Evolutionary conservation across 164 flowering plant species (phyloP).

Genomic region (Taxillus chinensis): DNA sequence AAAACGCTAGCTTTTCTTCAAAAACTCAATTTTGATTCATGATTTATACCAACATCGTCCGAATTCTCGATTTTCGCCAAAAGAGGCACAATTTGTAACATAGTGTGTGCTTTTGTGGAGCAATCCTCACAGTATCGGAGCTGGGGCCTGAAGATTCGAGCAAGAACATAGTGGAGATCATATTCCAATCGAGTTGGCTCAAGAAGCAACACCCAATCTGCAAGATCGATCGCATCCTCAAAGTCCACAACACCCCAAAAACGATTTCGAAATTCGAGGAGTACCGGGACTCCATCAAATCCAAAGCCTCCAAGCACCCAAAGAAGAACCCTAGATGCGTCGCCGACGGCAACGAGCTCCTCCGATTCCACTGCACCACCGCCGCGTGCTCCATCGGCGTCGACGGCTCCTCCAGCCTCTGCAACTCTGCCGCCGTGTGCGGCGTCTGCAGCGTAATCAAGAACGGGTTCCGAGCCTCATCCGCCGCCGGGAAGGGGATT

Average conservation of each 20-base stretch:
- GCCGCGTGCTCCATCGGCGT: conserved; percentile 68
- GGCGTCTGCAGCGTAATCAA: conserved; percentile 58
- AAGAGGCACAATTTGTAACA: neutral
- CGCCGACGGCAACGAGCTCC: conserved; percentile 93
- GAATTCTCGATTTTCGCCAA: neutral
- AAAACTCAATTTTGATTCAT: neutral
- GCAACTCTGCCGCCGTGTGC: conserved; percentile 56
- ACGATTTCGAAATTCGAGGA: conserved; percentile 72
- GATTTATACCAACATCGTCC: neutral
- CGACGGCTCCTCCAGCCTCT: conserved; percentile 63
- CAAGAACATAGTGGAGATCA: conserved; percentile 93
- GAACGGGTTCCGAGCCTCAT: conserved; percentile 50
- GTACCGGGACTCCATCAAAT: conserved; percentile 66
- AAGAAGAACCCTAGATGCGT: conserved; percentile 80
- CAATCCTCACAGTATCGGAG: conserved; percentile 52
- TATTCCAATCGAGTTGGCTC: conserved; percentile 93
- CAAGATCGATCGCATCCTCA: conserved; percentile 81
- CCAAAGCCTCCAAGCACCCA: conserved; percentile 51
- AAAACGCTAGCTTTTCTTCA: no score
- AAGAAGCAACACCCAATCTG: conserved; percentile 66
- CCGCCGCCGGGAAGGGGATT: conserved; percentile 30
- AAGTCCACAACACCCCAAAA: conserved; percentile 72
- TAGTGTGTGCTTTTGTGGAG: neutral
- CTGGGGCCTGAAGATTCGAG: conserved; percentile 75
- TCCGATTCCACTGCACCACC: conserved; percentile 75